These are phyloP conservation scores for Candida morakotiae DNA, from an alignment of 805 yeast genomes.

Conservation along the genomic window DNA sequence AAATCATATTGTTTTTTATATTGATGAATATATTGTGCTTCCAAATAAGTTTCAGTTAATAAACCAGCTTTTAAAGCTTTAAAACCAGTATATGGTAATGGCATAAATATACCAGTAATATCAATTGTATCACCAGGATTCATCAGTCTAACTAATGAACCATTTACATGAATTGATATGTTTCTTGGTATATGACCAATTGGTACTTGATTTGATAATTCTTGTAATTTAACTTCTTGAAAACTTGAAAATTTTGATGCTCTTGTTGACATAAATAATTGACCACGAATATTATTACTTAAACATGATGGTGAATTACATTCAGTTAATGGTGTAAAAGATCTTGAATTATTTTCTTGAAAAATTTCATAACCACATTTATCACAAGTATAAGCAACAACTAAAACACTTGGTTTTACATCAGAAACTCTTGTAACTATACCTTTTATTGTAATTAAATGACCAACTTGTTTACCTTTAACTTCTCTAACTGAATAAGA, in stretches of 20 bases:
- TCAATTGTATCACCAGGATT: slow-evolving; percentile 96
- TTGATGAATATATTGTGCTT: slow-evolving; percentile 80
- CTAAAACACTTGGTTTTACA: slow-evolving; percentile 87
- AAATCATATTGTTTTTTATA: slow-evolving; percentile 84
- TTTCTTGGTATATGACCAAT: slow-evolving; percentile 96
- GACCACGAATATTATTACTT: slow-evolving; percentile 80
- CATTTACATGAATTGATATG: slow-evolving; percentile 82
- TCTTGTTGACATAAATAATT: slow-evolving; percentile 85
- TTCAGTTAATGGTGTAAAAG: slow-evolving; percentile 82
- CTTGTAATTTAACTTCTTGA: slow-evolving; percentile 95
- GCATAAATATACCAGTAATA: slow-evolving; percentile 86
- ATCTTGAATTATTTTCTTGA: slow-evolving; percentile 85
- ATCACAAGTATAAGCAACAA: slow-evolving; percentile 95
- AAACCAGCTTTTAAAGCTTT: slow-evolving; percentile 89
- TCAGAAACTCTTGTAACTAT: slow-evolving; percentile 94
- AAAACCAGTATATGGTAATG: slow-evolving; percentile 94
- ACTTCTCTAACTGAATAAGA: slow-evolving; percentile 87
- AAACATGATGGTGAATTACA: slow-evolving; percentile 81
- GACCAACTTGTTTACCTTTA: slow-evolving; percentile 79
- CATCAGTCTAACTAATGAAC: slow-evolving; percentile 80
- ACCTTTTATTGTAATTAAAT: slow-evolving; percentile 86
- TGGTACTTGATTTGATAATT: slow-evolving; percentile 93
- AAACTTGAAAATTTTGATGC: slow-evolving; percentile 94
- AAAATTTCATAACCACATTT: slow-evolving; percentile 95
- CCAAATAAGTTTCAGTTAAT: slow-evolving; percentile 88